phyloP scores from a whole-genome alignment of 139 green algal species.

The Coccomyxa sp. region DNA sequence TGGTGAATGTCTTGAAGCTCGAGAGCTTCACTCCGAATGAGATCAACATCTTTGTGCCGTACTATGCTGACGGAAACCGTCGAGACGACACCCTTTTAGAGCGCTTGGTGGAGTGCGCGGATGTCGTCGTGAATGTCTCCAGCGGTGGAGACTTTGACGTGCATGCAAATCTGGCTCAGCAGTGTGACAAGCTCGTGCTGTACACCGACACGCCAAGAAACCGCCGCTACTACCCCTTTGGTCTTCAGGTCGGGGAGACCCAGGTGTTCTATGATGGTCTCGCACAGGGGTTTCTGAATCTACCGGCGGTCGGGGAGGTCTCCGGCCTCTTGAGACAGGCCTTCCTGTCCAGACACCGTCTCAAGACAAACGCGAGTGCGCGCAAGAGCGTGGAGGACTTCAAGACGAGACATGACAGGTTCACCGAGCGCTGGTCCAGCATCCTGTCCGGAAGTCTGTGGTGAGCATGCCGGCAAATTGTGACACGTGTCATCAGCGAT shows the following conservation, averaged over 20 bases:
- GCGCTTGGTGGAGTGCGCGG: neutral
- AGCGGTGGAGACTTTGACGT: neutral
- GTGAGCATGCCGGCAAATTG: neutral
- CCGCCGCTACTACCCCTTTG: neutral
- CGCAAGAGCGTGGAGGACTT: neutral
- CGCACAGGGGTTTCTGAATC: neutral
- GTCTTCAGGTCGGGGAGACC: neutral
- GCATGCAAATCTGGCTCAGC: neutral
- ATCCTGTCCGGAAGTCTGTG: neutral
- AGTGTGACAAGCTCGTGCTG: neutral
- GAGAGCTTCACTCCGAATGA: neutral
- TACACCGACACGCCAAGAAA: neutral
- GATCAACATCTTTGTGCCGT: neutral
- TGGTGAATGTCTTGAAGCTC: neutral
- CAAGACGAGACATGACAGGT: neutral
- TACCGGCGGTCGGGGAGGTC: neutral
- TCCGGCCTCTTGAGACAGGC: neutral
- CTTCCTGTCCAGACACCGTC: neutral
- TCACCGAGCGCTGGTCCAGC: neutral
- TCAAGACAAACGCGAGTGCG: neutral
- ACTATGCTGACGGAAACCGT: neutral
- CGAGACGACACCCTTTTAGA: neutral
- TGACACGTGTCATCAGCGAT: neutral
- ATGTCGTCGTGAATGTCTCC: neutral
- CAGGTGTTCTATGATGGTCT: neutral